These are phyloP conservation scores for Kwoniella sp. DNA, from an alignment of 768 basidiomycete genomes.

Conservation along the genomic window DNA sequence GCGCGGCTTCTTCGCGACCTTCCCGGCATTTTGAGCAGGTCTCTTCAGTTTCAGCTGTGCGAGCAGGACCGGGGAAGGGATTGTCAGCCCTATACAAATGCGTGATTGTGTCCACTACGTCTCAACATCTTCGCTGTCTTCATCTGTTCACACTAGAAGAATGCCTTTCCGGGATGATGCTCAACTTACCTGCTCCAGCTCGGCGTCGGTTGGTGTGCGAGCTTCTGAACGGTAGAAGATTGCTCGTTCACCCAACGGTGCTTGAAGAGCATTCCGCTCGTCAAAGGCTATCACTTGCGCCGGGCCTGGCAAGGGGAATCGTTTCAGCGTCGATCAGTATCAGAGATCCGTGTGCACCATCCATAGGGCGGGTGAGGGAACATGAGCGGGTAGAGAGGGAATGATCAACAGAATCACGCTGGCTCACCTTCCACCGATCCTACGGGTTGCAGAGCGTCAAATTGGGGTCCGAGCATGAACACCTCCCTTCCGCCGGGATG, in stretches of 20 bases:
- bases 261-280: constrained; percentile 31
- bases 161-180: not conserved
- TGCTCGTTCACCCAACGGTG: constrained; percentile 6
- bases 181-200: not conserved
- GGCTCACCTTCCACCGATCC: constrained; percentile 26
- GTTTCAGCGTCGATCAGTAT: not conserved
- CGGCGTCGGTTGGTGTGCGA: constrained; percentile 6
- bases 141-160: too few relatives aligned
- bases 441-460: constrained; percentile 23
- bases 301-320: constrained; percentile 7
- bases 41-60: constrained; percentile 4
- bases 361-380: too few relatives aligned
- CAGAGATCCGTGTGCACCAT: not conserved
- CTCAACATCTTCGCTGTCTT: too few relatives aligned
- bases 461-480: constrained; percentile 23
- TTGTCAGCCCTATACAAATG: too few relatives aligned
- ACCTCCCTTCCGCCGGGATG: constrained; percentile 11
- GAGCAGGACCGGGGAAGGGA: not conserved
- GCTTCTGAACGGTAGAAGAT: constrained; percentile 26
- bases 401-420: not conserved
- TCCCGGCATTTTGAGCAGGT: not conserved
- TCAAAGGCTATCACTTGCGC: constrained; percentile 28
- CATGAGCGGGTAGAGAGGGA: not conserved
- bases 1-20: constrained; percentile 4
- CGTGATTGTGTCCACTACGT: too few relatives aligned